Evolutionary conservation across 2,329 filamentous ascomycete genomes (phyloP).

Genomic region (Apiospora hydei): DNA sequence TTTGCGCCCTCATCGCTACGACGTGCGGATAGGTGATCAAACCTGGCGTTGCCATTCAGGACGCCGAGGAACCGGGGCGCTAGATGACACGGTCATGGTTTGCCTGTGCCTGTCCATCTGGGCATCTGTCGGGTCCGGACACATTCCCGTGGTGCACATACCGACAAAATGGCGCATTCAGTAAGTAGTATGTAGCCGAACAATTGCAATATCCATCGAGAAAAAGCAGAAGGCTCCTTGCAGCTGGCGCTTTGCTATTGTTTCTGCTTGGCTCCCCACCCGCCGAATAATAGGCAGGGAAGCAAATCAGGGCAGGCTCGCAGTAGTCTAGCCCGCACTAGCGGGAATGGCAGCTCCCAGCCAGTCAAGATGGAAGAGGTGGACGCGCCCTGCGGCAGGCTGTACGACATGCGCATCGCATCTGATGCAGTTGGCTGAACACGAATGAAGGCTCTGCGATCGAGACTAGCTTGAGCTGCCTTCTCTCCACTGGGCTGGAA

Average conservation of each 20-base stretch:
- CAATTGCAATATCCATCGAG: slow-evolving; percentile 1
- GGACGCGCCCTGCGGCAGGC: slow-evolving; percentile 24
- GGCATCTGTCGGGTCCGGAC: background rate
- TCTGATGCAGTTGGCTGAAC: slow-evolving; percentile 24
- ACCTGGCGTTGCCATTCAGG: background rate
- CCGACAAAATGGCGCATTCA: background rate
- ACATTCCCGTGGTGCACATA: background rate
- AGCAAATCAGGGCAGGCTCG: slow-evolving; percentile 32
- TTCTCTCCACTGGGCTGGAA: slow-evolving; percentile 10
- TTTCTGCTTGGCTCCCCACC: slow-evolving; percentile 24
- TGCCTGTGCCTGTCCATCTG: slow-evolving; percentile 1
- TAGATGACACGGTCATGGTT: background rate
- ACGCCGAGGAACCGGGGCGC: background rate
- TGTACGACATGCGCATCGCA: slow-evolving; percentile 28
- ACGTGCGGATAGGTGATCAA: background rate
- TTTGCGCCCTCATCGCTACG: background rate
- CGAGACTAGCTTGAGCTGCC: slow-evolving; percentile 17
- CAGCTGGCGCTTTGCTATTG: slow-evolving; percentile 17
- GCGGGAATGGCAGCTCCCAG: slow-evolving; percentile 23
- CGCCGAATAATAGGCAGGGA: slow-evolving; percentile 29
- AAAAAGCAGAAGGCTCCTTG: slow-evolving; percentile 19
- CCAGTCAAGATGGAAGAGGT: slow-evolving; percentile 23
- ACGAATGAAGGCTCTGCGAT: slow-evolving; percentile 23
- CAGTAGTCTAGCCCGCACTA: slow-evolving; percentile 33
- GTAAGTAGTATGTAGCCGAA: background rate